phyloP scores from a whole-genome alignment of 345 rosid species.

The Citrus sp. region DNA sequence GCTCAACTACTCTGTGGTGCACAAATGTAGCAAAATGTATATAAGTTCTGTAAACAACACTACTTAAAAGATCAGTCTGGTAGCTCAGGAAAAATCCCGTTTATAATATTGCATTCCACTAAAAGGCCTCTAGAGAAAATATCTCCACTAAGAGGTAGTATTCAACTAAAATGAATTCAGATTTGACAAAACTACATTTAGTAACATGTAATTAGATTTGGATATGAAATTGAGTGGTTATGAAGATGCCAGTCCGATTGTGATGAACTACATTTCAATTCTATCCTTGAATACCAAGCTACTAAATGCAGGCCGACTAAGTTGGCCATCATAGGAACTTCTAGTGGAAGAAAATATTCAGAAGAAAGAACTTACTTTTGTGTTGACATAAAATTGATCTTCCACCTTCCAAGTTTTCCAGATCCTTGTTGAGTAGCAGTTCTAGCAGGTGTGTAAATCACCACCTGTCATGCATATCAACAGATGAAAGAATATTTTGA shows the following conservation, averaged over 20 bases:
- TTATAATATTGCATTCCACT: not conserved
- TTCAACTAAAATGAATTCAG: not conserved
- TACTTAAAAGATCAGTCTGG: not conserved
- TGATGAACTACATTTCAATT: not conserved
- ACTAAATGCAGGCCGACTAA: not conserved
- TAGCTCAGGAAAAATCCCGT: not conserved
- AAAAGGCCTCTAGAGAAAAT: not conserved
- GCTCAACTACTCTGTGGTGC: not conserved
- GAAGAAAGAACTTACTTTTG: conserved; percentile 53
- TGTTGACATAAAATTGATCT: conserved; percentile 85
- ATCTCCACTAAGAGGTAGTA: not conserved
- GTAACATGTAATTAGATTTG: not conserved
- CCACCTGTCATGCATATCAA: conserved; percentile 48
- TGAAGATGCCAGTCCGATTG: not conserved
- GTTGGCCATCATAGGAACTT: not conserved
- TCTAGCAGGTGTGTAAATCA: conserved; percentile 92
- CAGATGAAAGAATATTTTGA: not conserved
- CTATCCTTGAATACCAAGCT: not conserved
- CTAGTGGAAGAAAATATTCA: not conserved
- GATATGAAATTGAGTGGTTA: not conserved
- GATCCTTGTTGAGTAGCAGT: conserved; percentile 96
- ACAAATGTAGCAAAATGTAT: not conserved
- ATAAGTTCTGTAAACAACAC: not conserved
- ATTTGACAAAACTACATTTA: not conserved
- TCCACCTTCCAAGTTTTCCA: conserved; percentile 93